phyloP scores from a whole-genome alignment of 2,329 filamentous ascomycete genomes.

The Alternaria triticina region DNA sequence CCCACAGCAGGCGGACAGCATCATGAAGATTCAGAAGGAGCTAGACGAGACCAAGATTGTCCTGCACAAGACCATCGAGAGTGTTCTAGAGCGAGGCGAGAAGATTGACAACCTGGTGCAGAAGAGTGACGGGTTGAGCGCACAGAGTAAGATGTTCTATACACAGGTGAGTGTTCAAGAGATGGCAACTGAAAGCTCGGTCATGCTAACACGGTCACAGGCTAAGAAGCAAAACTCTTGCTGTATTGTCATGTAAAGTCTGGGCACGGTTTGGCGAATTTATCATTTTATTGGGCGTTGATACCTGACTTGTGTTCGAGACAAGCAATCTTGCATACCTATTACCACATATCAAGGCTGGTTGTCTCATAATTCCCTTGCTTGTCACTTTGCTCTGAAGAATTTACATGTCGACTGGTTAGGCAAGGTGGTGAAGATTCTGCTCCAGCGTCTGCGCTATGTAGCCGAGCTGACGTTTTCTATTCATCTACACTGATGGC shows the following conservation, averaged over 20 bases:
- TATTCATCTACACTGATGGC: neutral
- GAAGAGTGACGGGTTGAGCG: conserved; percentile 89
- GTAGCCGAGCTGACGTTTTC: neutral
- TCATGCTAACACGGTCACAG: neutral
- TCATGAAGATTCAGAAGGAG: conserved; percentile 95
- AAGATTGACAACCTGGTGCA: conserved; percentile 94
- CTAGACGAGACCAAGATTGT: conserved; percentile 97
- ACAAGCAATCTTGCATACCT: conserved; percentile 1
- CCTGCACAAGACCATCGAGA: conserved; percentile 95
- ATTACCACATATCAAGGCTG: neutral
- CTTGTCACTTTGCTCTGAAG: too few relatives aligned
- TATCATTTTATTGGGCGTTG: neutral
- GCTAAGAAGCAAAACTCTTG: conserved; percentile 68
- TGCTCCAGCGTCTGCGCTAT: too few relatives aligned
- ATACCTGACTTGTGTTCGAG: conserved; percentile 7
- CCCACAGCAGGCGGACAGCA: conserved; percentile 85
- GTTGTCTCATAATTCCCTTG: neutral
- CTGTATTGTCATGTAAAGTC: conserved; percentile 60
- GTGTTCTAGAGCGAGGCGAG: conserved; percentile 85
- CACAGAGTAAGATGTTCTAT: conserved; percentile 98
- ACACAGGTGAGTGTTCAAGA: conserved; percentile 63
- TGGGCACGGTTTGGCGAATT: neutral
- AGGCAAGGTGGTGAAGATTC: too few relatives aligned
- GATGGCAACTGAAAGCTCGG: neutral
- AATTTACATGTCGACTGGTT: neutral